These are phyloP conservation scores for Ophiostoma sp. DNA, from an alignment of 2,329 filamentous ascomycete genomes.

Conservation along the genomic window DNA sequence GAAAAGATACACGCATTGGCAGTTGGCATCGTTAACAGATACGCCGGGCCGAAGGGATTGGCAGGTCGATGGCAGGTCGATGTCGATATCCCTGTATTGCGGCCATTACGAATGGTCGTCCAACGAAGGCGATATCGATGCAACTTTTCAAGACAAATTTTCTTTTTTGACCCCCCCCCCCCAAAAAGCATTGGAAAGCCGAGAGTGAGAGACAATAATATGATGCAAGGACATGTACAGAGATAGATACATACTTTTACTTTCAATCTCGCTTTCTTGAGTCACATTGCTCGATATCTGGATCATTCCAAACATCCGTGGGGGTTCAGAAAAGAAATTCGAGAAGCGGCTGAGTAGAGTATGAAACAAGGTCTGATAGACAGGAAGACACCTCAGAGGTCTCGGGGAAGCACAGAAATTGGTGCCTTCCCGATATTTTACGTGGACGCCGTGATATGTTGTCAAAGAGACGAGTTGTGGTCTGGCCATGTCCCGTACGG, in stretches of 20 bases:
- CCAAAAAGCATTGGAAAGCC: background rate
- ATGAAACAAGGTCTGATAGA: background rate
- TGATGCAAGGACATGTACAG: background rate
- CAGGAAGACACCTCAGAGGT: background rate
- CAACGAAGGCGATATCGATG: background rate
- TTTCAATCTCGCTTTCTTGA: conserved; percentile 1
- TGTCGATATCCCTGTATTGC: background rate
- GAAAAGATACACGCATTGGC: background rate
- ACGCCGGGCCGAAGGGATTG: background rate
- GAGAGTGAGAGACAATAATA: background rate
- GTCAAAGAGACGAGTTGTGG: background rate
- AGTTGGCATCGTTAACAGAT: background rate
- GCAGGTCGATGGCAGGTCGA: background rate
- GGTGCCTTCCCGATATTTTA: background rate
- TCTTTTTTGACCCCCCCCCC: background rate
- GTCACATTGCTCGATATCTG: background rate
- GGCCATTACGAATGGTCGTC: background rate
- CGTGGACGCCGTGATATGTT: background rate
- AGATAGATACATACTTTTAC: background rate
- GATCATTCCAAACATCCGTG: background rate
- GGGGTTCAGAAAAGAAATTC: background rate
- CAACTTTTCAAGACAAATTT: no score
- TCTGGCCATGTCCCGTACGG: background rate
- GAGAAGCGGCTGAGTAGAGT: background rate
- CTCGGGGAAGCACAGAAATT: background rate